Conservation (phyloP, 345 rosid genomes). For the Gossypium stocksii region DNA sequence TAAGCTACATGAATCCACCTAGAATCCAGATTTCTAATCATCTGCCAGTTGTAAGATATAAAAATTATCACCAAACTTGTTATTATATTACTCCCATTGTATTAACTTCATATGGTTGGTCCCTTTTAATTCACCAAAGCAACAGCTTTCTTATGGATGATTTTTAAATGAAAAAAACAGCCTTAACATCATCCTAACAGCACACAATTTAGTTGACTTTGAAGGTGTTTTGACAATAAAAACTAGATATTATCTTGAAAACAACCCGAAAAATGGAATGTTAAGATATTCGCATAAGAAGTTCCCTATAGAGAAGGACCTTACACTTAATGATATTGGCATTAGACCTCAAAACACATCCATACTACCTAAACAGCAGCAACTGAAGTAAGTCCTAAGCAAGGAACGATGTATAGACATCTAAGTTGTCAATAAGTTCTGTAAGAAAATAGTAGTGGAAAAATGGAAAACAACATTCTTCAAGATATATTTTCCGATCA, state of each 20-base stretch:
- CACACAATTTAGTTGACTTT: background rate
- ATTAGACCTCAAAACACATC: background rate
- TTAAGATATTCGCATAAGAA: background rate
- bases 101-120: background rate
- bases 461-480: background rate
- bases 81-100: background rate
- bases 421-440: background rate
- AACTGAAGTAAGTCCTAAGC: background rate
- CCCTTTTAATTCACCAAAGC: background rate
- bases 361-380: conserved; percentile 1
- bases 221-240: background rate
- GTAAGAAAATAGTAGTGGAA: background rate
- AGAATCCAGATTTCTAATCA: background rate
- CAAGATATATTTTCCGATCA: background rate
- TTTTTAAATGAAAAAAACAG: background rate
- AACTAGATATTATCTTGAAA: background rate
- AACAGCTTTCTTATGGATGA: background rate
- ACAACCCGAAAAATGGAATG: background rate
- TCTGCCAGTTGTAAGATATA: background rate
- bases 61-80: background rate
- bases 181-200: background rate
- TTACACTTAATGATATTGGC: background rate
- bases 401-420: background rate
- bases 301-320: background rate
- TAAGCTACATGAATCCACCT: background rate